Percentiles rank a stretch among this genome's conserved stretches.
These are phyloP conservation scores for Cymbopogon citratus DNA, from an alignment of 176 grass and related monocot genomes.

Conservation along the genomic window DNA sequence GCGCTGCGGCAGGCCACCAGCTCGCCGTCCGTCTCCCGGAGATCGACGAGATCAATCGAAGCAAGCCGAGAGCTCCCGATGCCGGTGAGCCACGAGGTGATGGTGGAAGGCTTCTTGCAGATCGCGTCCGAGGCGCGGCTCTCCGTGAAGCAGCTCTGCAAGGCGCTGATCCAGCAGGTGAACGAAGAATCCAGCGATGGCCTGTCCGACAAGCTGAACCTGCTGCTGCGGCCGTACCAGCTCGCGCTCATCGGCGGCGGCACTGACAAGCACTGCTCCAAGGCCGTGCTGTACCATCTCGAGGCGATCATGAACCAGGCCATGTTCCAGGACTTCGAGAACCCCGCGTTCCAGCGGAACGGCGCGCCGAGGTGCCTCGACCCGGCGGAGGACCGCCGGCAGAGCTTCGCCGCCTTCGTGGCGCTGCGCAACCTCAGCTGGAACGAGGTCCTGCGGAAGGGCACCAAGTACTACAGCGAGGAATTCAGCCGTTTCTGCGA, in stretches of 20 bases:
- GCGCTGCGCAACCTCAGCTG: conserved; percentile 80
- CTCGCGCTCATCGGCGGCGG: conserved; percentile 9
- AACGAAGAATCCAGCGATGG: conserved; percentile 37
- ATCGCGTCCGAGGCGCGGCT: conserved; percentile 75
- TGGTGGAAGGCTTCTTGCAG: conserved; percentile 92
- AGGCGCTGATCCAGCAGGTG: conserved; percentile 57
- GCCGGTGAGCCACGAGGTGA: conserved; percentile 71
- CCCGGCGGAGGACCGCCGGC: conserved; percentile 41
- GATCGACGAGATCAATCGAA: conserved; percentile 45
- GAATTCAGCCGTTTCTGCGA: conserved; percentile 88
- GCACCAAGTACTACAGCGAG: conserved; percentile 76
- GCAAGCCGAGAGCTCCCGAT: conserved; percentile 35
- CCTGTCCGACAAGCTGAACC: conserved; percentile 56
- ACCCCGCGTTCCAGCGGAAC: conserved; percentile 51
- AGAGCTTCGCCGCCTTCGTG: conserved; percentile 62
- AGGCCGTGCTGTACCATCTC: conserved; percentile 57
- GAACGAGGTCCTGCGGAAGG: conserved; percentile 87
- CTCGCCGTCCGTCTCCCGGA: conserved; percentile 40
- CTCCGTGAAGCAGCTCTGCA: conserved; percentile 76
- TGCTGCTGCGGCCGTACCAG: conserved; percentile 51
- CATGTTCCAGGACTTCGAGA: conserved; percentile 88
- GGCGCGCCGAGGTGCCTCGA: conserved; percentile 58
- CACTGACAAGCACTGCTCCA: conserved; percentile 36
- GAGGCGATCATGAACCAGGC: conserved; percentile 69
- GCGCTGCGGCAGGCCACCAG: conserved; percentile 50